Evolutionary conservation across 2,329 filamentous ascomycete genomes (phyloP), one percentile per base, ranked within the genome.

Genomic region (Apiospora kogelbergensis): DNA sequence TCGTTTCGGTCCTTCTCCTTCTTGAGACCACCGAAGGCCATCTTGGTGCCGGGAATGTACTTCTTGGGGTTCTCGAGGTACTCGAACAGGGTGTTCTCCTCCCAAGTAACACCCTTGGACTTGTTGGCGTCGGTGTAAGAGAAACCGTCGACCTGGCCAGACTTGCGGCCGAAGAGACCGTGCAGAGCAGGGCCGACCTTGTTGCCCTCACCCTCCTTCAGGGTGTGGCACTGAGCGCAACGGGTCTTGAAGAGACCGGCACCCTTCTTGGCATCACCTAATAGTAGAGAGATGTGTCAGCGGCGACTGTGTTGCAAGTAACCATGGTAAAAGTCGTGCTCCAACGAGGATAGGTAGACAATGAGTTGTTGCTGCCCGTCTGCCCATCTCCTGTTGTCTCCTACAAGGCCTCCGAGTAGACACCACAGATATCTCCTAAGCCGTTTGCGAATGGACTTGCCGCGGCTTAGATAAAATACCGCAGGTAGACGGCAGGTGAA

Each of bases 61-160:
- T 98, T 98, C 92, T 99, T 99, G 86, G 96, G 96, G 92, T 98
- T 98, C 90, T 99, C 96, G 80, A 99, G 95, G 91, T 99, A 99
- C 76, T 91, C 89, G 86, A 97, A 98, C 78, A 99, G 89, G 84
- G 93, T 92, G 74, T 90, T 83, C 81, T 97, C 90, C 76, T 94
- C 85, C 96, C 96, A 99, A 78, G 85, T 88, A 78, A 99, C 90
- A 79, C 91, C 95, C 88, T 97, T 97, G 81, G 92, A 86, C 92
- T 98, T 98, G 93, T 99, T 99, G 89, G 95, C 96, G 81, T 99
- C 96, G 84, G 96, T 97, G 91, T 98, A 99, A 81, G 94, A 87
- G 90, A 92, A 99, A 76, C 96, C 95, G 63, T 94, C 92, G 77
- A 97, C 93, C 81, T 91, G 89, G 79, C 96, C 96, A 74, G 93